These are phyloP conservation scores for Agrocybe pediades DNA, from an alignment of 768 basidiomycete species.

Conservation along the genomic window DNA sequence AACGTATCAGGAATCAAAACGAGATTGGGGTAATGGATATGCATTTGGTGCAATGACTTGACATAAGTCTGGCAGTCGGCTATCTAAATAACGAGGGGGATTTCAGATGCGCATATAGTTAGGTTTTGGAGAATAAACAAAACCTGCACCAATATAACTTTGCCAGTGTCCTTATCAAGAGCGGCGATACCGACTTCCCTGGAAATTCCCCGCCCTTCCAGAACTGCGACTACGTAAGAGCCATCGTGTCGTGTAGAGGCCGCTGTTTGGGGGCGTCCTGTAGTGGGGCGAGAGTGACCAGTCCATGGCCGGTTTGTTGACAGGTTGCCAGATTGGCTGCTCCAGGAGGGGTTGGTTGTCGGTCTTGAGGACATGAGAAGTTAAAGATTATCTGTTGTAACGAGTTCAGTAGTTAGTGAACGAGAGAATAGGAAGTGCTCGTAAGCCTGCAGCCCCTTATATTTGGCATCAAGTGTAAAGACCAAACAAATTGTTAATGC, in stretches of 20 bases:
- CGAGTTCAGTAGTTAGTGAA: no score
- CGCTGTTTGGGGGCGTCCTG: slow-evolving; percentile 67
- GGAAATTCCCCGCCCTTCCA: slow-evolving; percentile 79
- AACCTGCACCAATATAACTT: slow-evolving; percentile 79
- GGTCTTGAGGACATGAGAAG: slow-evolving; percentile 21
- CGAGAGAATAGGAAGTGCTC: no score
- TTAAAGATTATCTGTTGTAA: not conserved
- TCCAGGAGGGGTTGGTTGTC: slow-evolving; percentile 18
- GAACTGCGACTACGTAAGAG: slow-evolving; percentile 64
- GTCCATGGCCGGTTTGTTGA: slow-evolving; percentile 49
- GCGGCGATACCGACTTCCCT: slow-evolving; percentile 88
- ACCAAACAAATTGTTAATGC: slow-evolving; percentile 7
- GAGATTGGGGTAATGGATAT: slow-evolving; percentile 68
- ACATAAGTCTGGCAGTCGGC: slow-evolving; percentile 88
- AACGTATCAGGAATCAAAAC: slow-evolving; percentile 86
- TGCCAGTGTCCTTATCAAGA: slow-evolving; percentile 77
- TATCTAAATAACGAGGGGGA: slow-evolving; percentile 45
- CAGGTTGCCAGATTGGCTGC: slow-evolving; percentile 9
- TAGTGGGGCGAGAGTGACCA: slow-evolving; percentile 57
- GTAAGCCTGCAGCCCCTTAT: not conserved
- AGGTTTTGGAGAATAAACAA: slow-evolving; percentile 4
- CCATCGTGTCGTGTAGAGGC: slow-evolving; percentile 60
- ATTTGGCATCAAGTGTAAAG: not conserved
- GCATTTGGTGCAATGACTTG: slow-evolving; percentile 86
- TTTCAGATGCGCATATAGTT: slow-evolving; percentile 5